A percentile compares a stretch with the other conserved stretches of the same genome.
Conservation (phyloP, 257 asterid species). For the Fraxinus cuspidata region DNA sequence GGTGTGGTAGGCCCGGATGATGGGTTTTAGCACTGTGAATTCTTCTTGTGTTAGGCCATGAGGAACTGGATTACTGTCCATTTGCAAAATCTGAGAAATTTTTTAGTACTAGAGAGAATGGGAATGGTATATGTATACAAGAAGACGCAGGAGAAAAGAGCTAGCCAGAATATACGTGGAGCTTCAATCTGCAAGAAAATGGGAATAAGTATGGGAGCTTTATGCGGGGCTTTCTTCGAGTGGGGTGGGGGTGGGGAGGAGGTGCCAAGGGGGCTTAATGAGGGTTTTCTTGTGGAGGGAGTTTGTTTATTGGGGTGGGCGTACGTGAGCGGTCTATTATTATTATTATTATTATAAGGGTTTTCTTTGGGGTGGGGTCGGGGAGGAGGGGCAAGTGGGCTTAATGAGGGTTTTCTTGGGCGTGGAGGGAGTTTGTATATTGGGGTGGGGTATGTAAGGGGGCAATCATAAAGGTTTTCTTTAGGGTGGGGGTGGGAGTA, state of each 20-base stretch:
- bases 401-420: too few species aligned
- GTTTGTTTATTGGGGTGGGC: too few species aligned
- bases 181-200: not conserved
- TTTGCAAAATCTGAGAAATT: not conserved
- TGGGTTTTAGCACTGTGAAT: not conserved
- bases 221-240: not conserved
- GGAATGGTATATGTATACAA: too few species aligned
- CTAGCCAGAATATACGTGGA: not conserved
- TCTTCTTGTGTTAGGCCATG: constrained; percentile 19
- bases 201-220: not conserved
- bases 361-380: too few species aligned
- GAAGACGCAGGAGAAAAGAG: not conserved
- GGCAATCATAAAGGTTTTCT: too few species aligned
- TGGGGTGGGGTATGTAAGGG: too few species aligned
- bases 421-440: too few species aligned
- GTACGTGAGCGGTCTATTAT: too few species aligned
- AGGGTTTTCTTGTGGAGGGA: not conserved
- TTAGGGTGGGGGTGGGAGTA: too few species aligned
- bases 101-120: not conserved
- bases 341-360: too few species aligned
- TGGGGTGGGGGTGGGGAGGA: not conserved
- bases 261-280: not conserved
- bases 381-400: not conserved
- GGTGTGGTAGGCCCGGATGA: constrained; percentile 14
- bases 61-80: not conserved